A percentile compares a stretch with the other conserved stretches of the same genome.
These are phyloP conservation scores for Triticum urartu DNA, from an alignment of 176 grass and related monocot species.

Conservation along the genomic window DNA sequence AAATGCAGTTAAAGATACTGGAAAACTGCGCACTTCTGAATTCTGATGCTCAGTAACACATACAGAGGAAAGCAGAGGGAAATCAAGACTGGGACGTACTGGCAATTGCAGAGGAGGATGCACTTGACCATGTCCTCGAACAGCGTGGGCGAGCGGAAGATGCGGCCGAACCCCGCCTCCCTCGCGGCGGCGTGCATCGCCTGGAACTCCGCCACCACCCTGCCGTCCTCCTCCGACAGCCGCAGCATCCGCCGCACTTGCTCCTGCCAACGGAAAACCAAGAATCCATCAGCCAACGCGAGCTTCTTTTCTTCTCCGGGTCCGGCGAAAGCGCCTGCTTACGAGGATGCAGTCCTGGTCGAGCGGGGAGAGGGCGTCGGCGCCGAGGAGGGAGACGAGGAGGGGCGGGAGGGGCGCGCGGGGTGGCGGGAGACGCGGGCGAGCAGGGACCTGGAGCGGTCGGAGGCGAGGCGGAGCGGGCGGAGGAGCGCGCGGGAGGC, in stretches of 20 bases:
- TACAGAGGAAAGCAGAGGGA: background rate
- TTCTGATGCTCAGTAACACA: background rate
- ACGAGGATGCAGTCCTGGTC: slow-evolving; percentile 60
- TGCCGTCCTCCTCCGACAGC: slow-evolving; percentile 43
- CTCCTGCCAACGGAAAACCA: slow-evolving; percentile 32
- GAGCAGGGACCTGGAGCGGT: slow-evolving; percentile 37
- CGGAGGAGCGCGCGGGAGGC: slow-evolving; percentile 51
- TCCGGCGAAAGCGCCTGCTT: background rate
- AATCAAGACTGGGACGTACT: slow-evolving; percentile 26
- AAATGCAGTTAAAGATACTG: background rate
- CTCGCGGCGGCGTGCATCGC: slow-evolving; percentile 47
- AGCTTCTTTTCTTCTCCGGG: background rate
- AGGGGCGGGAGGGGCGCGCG: slow-evolving; percentile 23
- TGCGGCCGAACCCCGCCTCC: slow-evolving; percentile 52
- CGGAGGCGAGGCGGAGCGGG: slow-evolving; percentile 73
- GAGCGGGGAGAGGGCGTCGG: slow-evolving; percentile 31
- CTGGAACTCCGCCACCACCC: slow-evolving; percentile 57
- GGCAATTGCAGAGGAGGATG: slow-evolving; percentile 91
- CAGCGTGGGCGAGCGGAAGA: slow-evolving; percentile 78
- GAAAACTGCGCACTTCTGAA: background rate
- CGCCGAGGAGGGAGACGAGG: slow-evolving; percentile 53
- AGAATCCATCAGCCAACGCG: background rate
- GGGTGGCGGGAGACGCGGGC: slow-evolving; percentile 52
- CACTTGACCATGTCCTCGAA: slow-evolving; percentile 93
- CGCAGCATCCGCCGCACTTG: slow-evolving; percentile 79